phyloP scores from a whole-genome alignment of 2,329 filamentous ascomycete genomes.

The Amauroascus niger region DNA sequence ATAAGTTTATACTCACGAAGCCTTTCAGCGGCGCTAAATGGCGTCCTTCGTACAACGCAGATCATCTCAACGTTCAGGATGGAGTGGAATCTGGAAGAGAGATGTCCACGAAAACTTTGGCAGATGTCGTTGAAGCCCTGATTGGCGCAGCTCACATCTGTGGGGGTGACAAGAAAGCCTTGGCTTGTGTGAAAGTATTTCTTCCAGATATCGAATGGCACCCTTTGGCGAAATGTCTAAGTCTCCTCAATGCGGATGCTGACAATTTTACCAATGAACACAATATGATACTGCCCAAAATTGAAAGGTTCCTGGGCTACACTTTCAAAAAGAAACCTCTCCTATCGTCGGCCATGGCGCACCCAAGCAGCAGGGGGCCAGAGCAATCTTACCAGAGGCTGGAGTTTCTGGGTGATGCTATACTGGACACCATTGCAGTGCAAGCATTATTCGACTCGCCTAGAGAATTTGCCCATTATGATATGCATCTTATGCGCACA shows the following conservation, averaged over 20 bases:
- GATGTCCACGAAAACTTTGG: constrained; percentile 68
- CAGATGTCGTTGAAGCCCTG: constrained; percentile 78
- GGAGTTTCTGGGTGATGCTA: constrained; percentile 78
- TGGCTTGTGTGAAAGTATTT: constrained; percentile 57
- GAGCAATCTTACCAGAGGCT: constrained; percentile 59
- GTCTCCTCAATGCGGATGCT: constrained; percentile 39
- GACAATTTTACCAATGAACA: constrained; percentile 32
- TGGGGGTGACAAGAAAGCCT: constrained; percentile 55
- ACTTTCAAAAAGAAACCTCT: constrained; percentile 58
- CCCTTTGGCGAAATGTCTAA: constrained; percentile 35
- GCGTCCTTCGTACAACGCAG: constrained; percentile 53
- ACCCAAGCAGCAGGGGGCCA: constrained; percentile 52
- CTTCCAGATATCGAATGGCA: constrained; percentile 51
- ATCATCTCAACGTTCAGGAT: constrained; percentile 25
- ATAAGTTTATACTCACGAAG: constrained; percentile 61
- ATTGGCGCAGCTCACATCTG: constrained; percentile 66
- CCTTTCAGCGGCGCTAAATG: constrained; percentile 62
- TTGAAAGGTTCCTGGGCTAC: constrained; percentile 63
- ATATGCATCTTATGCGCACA: constrained; percentile 69
- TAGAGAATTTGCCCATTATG: constrained; percentile 40
- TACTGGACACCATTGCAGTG: constrained; percentile 71
- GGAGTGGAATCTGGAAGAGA: constrained; percentile 23
- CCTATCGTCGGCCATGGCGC: constrained; percentile 70
- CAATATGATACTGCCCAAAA: constrained; percentile 32
- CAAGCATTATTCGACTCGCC: constrained; percentile 47